Conservation (phyloP, 2,329 filamentous ascomycete genomes). For the Colletotrichum acutatum region DNA sequence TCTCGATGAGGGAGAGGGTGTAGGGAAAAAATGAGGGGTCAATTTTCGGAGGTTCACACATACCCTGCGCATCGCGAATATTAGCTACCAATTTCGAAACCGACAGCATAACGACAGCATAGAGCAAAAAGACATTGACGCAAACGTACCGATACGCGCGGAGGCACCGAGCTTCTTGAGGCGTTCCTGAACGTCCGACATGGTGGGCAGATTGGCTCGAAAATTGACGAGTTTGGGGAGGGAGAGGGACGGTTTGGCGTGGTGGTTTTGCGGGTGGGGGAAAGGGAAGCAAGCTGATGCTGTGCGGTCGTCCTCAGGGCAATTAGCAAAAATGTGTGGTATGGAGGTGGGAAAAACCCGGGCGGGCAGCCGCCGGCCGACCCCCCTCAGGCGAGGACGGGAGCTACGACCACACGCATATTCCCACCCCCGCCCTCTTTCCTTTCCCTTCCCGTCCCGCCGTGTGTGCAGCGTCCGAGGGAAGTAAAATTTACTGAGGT, state of each 20-base stretch:
- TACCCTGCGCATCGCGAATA: constrained; percentile 47
- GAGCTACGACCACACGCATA: neutral
- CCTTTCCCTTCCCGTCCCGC: neutral
- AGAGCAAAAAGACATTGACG: constrained; percentile 9
- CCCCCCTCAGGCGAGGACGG: constrained; percentile 13
- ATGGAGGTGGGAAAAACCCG: constrained; percentile 28
- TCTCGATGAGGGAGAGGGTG: constrained; percentile 1
- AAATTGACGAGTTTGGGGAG: constrained; percentile 23
- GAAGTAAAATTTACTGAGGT: neutral
- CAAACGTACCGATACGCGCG: constrained; percentile 74
- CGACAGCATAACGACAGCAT: neutral
- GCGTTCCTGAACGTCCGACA: constrained; percentile 68
- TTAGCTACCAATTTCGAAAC: constrained; percentile 18
- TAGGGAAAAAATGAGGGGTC: constrained; percentile 26
- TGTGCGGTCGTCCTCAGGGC: constrained; percentile 34
- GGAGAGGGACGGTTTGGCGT: neutral
- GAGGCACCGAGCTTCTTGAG: constrained; percentile 68
- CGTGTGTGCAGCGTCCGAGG: neutral
- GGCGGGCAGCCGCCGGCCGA: constrained; percentile 15
- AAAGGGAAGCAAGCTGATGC: constrained; percentile 36
- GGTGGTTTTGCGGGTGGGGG: constrained; percentile 40
- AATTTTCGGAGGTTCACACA: constrained; percentile 40
- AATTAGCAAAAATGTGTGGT: constrained; percentile 35
- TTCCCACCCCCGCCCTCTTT: neutral
- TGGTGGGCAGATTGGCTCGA: constrained; percentile 47